A percentile compares a stretch with the other conserved stretches of the same genome.
These are phyloP conservation scores for Lachancea kluyveri DNA, from an alignment of 805 yeast genomes.

Conservation along the genomic window DNA sequence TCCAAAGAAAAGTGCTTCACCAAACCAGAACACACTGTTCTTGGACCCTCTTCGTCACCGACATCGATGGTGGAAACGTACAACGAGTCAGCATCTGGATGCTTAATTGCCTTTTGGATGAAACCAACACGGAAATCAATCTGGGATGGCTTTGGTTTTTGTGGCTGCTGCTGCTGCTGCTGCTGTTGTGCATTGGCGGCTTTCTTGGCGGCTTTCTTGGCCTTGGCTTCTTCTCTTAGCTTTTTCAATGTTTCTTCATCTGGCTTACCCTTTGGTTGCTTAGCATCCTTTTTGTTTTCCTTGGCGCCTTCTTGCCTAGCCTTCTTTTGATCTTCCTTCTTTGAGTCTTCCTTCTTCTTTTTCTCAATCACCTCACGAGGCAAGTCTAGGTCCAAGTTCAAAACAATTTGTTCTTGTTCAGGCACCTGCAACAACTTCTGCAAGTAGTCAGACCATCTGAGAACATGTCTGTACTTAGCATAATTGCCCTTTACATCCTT, in stretches of 20 bases:
- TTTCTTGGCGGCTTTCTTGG: constrained; percentile 51
- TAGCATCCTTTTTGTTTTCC: constrained; percentile 28
- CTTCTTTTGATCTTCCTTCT: constrained; percentile 16
- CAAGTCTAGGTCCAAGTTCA: constrained; percentile 56
- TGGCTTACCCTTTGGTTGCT: constrained; percentile 40
- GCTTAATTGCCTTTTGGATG: constrained; percentile 93
- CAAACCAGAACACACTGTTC: constrained; percentile 97
- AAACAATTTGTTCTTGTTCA: constrained; percentile 46
- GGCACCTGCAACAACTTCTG: constrained; percentile 61
- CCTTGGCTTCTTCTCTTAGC: constrained; percentile 49
- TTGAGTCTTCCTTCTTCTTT: constrained; percentile 44
- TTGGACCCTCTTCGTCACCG: constrained; percentile 96
- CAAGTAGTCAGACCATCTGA: constrained; percentile 88
- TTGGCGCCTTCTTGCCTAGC: constrained; percentile 15
- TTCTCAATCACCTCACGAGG: constrained; percentile 69
- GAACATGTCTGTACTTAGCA: constrained; percentile 68
- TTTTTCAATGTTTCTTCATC: constrained; percentile 42
- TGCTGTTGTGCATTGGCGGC: constrained; percentile 46
- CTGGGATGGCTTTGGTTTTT: constrained; percentile 72
- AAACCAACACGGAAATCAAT: constrained; percentile 94
- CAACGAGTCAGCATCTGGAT: constrained; percentile 95
- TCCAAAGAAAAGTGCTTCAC: constrained; percentile 85
- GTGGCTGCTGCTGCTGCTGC: constrained; percentile 36
- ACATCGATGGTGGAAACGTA: constrained; percentile 94
- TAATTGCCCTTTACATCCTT: constrained; percentile 41